phyloP scores from a whole-genome alignment of 1,139 yeast species.

The Magnusiomyces sp. region DNA sequence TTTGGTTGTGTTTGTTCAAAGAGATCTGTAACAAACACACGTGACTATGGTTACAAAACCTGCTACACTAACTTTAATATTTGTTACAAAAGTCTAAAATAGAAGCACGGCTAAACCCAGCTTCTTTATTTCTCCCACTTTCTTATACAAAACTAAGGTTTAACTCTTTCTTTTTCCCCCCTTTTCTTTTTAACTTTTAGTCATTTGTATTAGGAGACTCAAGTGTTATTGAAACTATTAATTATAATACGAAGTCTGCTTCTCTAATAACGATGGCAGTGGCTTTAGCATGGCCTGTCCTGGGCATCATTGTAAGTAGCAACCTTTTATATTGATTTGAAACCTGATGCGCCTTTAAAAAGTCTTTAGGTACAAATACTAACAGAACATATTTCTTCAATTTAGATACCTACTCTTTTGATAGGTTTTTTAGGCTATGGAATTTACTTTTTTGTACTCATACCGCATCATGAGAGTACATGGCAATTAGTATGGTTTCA shows the following conservation, averaged over 20 bases:
- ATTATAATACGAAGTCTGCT: no score
- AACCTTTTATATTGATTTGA: neutral
- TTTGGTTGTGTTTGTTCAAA: neutral
- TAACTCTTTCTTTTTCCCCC: no score
- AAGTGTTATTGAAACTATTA: no score
- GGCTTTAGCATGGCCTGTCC: conserved; percentile 26
- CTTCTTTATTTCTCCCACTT: no score
- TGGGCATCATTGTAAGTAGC: conserved; percentile 9
- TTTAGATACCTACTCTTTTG: conserved; percentile 54
- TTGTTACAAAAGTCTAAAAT: no score
- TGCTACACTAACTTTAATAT: no score
- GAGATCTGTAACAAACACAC: neutral
- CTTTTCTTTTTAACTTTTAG: no score
- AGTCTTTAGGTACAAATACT: neutral
- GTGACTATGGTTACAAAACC: neutral
- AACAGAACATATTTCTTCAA: neutral
- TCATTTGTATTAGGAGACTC: no score
- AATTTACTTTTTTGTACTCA: conserved; percentile 50
- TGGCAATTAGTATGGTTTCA: conserved; percentile 44
- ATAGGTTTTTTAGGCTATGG: conserved; percentile 59
- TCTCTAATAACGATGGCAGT: conserved; percentile 18
- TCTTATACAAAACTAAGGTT: no score
- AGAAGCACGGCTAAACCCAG: no score
- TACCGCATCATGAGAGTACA: conserved; percentile 35
- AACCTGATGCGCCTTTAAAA: neutral